Percentiles rank a stretch among this genome's conserved stretches.
These are phyloP conservation scores for Colletotrichum cuscutae DNA, from an alignment of 2,329 filamentous ascomycete species.

Conservation along the genomic window DNA sequence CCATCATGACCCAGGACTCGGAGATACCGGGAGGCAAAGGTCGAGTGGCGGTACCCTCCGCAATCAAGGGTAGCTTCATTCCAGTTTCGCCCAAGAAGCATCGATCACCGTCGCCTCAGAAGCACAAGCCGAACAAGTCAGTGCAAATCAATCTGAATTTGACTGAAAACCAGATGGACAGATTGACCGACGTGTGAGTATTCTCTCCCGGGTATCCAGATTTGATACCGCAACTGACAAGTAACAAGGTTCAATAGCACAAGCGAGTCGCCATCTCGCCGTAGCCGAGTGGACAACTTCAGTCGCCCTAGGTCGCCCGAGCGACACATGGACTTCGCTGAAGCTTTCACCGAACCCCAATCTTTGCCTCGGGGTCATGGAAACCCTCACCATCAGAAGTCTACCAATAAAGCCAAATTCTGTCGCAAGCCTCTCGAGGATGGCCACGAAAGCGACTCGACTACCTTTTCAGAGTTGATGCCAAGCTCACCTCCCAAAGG, in stretches of 20 bases:
- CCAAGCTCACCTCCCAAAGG: background rate
- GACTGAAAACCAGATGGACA: conserved; percentile 60
- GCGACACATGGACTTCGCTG: conserved; percentile 30
- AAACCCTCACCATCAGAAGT: background rate
- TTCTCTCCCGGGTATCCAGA: background rate
- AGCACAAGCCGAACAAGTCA: conserved; percentile 47
- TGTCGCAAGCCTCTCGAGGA: background rate
- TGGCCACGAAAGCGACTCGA: conserved; percentile 11
- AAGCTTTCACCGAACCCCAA: background rate
- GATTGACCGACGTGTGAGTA: conserved; percentile 56
- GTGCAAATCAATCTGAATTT: conserved; percentile 60
- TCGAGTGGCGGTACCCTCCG: conserved; percentile 18
- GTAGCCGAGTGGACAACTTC: conserved; percentile 34
- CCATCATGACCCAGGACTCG: conserved; percentile 17
- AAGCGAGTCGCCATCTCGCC: conserved; percentile 41
- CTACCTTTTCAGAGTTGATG: conserved; percentile 34
- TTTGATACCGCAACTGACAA: conserved; percentile 21
- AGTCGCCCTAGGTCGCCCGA: conserved; percentile 38
- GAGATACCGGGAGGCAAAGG: conserved; percentile 24
- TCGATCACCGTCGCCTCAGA: conserved; percentile 48
- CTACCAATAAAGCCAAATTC: background rate
- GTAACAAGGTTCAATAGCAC: conserved; percentile 46
- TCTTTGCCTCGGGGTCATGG: background rate
- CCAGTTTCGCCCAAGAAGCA: conserved; percentile 45
- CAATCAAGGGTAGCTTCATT: conserved; percentile 52